Base-by-base conservation (phyloP, 2,329 filamentous ascomycete species). In the Penicillium sp. region DNA sequence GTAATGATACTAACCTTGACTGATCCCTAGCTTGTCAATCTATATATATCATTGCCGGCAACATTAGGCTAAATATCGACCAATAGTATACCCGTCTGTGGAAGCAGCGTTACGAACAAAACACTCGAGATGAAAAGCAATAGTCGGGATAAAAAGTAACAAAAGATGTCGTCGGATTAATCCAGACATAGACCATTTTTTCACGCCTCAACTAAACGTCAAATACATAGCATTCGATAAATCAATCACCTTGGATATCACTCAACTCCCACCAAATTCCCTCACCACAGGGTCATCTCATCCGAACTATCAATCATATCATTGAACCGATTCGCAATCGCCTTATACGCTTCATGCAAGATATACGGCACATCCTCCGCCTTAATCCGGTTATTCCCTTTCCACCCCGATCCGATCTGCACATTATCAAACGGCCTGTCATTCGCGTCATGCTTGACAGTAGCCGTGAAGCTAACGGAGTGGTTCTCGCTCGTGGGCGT, bases 291-390 rank as follows among this genome's bases (percentile, higher is more conserved):
- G 6, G 6, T 13, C 25, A 56, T 10, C 39, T 62, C 58, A 41
- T 62, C 59, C n/a, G 51, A 54, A 22, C 53, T 55, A 39, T 60
- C 42, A 13, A 56, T 10, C 11, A 41, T 26, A 23, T 57, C 35
- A 0, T 39, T 46, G 18, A 60, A 37, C 14, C 44, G 42, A 32
- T 44, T 14, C 33, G 41, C 41, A 17, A 61, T 9, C 5, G 35
- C 22, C 10, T 32, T 30, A 11, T 52, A 43, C 10, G 61, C 17
- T 6, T 34, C 37, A 20, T 37, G 37, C 15, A 56, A 37, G 30
- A 57, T 51, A 10, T 33, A 17, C 1, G 45, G 32, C 2, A 54
- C 20, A 27, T 61, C 51, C 1, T 50, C 31, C 1, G 37, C 30
- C 2, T 43, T 30, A 4, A 51, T 13, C 4, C 45, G 26, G 4